Evolutionary conservation across 75 land plant species (phyloP), one percentile per base, ranked within the genome.

Genomic region (Picea sitchensis): DNA sequence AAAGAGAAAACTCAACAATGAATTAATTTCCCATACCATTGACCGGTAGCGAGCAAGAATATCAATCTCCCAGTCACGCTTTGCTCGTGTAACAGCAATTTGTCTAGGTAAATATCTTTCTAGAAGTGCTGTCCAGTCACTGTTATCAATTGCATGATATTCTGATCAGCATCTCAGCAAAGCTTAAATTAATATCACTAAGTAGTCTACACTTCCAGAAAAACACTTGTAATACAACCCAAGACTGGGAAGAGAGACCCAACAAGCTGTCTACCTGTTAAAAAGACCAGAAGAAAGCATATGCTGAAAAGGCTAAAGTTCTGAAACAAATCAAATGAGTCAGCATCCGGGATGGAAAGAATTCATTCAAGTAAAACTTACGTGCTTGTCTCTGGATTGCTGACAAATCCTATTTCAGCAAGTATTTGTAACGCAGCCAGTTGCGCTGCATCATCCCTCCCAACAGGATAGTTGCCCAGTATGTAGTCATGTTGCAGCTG

Each of bases 51-150:
- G 78, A 36, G 68, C 60, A 31, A 83, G 51, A 54, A 83, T 57
- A 58, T 83, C 84, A 21, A 77, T 47, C 15, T 81, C 84, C 84
- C 84, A 83, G 47, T 83, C 84, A 32, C 74, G 61, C 61, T 56
- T 78, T 31, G 82, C 34, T 38, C 83, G 81, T 58, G 77, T 73
- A 20, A 73, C 58, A 23, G 84, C 83, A 18, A 81, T 18, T 59
- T 80, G 83, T 21, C 64, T 83, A 36, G 84, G 84, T 21, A 83
- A 13, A 34, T 80, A 59, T 3, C 59, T 83, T 61, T 98, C 99
- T 62, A 98, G 62, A 63, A 95, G 86, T 58, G 95, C 83, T 71
- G 88, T 82, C 99, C 99, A 98, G 13, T 98, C 98, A 61, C 99
- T 98, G 81, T n/a, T 79, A 68, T 34, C 76, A 51, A 14, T 51